These are phyloP conservation scores for Macrocybe sp. DNA, from an alignment of 1,284 basidiomycete genomes.

Conservation along the genomic window DNA sequence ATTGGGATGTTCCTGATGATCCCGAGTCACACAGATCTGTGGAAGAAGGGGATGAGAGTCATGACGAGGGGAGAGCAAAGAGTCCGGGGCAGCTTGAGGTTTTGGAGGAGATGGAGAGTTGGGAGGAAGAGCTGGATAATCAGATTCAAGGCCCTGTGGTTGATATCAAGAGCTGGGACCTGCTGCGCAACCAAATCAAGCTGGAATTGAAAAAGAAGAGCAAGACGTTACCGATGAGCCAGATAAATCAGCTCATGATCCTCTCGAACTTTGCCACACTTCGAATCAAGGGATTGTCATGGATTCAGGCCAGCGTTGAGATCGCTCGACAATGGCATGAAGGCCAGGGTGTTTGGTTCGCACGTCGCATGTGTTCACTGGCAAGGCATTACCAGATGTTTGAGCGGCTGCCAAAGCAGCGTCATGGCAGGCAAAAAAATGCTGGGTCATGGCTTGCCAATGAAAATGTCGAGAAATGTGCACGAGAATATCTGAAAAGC, in stretches of 20 bases:
- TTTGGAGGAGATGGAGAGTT: constrained; percentile 5
- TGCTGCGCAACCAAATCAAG: constrained; percentile 13
- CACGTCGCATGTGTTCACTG: constrained; percentile 17
- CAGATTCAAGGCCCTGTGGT: background rate
- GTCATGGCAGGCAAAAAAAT: constrained; percentile 19
- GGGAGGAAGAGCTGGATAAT: constrained; percentile 8
- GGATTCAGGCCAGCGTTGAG: constrained; percentile 10
- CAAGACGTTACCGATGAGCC: constrained; percentile 4
- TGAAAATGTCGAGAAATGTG: constrained; percentile 14
- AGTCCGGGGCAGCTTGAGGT: background rate
- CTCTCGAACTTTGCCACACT: constrained; percentile 15
- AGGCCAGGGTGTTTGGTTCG: constrained; percentile 13
- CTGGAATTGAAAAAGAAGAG: constrained; percentile 11
- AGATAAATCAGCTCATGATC: constrained; percentile 12
- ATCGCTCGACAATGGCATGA: constrained; percentile 12
- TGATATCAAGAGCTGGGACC: constrained; percentile 8
- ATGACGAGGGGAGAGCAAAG: no score
- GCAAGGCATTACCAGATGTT: constrained; percentile 28
- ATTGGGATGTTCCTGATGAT: background rate
- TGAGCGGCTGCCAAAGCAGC: constrained; percentile 24
- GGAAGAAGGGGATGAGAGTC: no score
- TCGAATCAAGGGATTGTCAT: constrained; percentile 9
- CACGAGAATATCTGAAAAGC: constrained; percentile 14
- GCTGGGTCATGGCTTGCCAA: constrained; percentile 19
- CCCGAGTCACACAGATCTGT: background rate